phyloP scores from a whole-genome alignment of 371 early-diverging fungal genomes.

The Syncephalis fuscata region DNA sequence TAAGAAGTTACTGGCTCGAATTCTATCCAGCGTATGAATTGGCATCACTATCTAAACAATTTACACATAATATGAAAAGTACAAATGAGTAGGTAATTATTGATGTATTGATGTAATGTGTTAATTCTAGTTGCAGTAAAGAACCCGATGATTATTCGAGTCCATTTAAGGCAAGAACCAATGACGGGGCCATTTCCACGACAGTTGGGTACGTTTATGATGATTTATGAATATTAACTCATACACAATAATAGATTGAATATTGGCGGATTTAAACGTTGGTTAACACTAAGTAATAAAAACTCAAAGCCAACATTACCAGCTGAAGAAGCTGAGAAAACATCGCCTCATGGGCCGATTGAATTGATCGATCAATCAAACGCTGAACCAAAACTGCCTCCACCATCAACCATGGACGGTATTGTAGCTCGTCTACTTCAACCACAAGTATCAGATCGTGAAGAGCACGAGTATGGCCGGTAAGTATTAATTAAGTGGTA shows the following conservation, averaged over 20 bases:
- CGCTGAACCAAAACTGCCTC: constrained; percentile 10
- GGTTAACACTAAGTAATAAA: constrained; percentile 7
- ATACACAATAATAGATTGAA: constrained; percentile 6
- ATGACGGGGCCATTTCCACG: constrained; percentile 3
- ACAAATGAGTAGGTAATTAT: constrained; percentile 39
- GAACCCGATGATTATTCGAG: constrained; percentile 21
- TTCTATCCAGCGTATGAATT: constrained; percentile 55
- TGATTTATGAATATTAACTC: constrained; percentile 6
- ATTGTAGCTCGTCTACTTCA: constrained; percentile 31
- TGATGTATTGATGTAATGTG: constrained; percentile 1
- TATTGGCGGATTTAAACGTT: constrained; percentile 13
- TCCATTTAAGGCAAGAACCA: constrained; percentile 25
- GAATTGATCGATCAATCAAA: not conserved
- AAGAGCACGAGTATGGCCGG: constrained; percentile 37
- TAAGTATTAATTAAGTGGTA: constrained; percentile 10
- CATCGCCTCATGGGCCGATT: not conserved
- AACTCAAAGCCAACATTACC: constrained; percentile 1
- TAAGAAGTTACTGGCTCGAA: constrained; percentile 53
- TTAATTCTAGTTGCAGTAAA: constrained; percentile 3
- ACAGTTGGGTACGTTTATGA: constrained; percentile 1
- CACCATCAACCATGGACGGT: constrained; percentile 26
- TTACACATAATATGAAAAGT: constrained; percentile 73
- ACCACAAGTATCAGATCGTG: constrained; percentile 26
- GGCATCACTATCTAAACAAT: constrained; percentile 54
- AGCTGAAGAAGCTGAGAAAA: constrained; percentile 10